A percentile compares a stretch with the other conserved stretches of the same genome.
Evolutionary conservation across 257 asterid genomes (phyloP).

Genomic region (Solanum dulcamara): DNA sequence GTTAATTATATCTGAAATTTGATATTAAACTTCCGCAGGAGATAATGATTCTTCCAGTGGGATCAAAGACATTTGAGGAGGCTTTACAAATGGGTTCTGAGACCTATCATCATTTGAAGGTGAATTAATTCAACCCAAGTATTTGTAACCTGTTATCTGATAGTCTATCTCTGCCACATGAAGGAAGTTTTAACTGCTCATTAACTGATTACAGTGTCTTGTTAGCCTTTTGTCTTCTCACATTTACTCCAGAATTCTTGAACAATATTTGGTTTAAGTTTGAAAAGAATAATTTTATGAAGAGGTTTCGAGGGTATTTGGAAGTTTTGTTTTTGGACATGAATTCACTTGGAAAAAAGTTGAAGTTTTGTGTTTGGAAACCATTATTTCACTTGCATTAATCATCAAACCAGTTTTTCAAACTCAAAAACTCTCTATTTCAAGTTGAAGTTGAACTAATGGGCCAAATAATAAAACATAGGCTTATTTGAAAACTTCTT

Average conservation of each 20-base stretch:
- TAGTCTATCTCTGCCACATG: not conserved
- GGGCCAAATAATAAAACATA: not conserved
- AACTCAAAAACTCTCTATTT: not conserved
- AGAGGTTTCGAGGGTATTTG: not conserved
- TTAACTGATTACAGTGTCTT: not conserved
- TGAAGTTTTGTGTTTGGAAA: not conserved
- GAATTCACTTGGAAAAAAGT: not conserved
- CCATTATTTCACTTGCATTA: not conserved
- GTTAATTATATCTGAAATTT: constrained; percentile 4
- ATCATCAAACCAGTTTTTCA: not conserved
- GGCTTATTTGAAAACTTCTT: not conserved
- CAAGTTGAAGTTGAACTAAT: not conserved
- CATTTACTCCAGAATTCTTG: not conserved
- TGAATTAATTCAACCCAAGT: constrained; percentile 13
- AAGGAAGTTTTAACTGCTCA: not conserved
- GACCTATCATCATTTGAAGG: constrained; percentile 95
- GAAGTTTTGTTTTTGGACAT: not conserved
- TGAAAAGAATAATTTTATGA: not conserved
- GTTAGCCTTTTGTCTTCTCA: not conserved
- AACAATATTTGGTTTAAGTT: not conserved
- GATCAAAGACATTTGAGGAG: constrained; percentile 83
- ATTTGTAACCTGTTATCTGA: not conserved
- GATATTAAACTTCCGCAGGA: constrained; percentile 40
- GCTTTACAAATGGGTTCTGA: constrained; percentile 97
- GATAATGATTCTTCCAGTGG: constrained; percentile 84